Base-by-base conservation (phyloP, 345 rosid genomes). In the Conringia planisiliqua region DNA sequence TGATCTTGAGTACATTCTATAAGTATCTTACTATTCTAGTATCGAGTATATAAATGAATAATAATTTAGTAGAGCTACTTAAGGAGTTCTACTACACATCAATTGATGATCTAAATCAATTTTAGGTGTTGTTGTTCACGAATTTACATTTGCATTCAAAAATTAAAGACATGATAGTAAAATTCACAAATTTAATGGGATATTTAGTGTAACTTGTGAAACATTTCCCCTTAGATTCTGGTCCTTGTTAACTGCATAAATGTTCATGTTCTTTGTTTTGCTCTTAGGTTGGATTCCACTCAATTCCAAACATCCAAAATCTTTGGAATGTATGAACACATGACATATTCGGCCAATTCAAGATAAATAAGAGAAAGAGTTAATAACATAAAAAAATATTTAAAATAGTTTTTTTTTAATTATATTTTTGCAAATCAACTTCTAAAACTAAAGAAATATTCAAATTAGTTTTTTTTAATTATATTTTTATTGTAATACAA, bases 211-310 rank as follows among this genome's bases (percentile, higher is more conserved):
- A 29, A 50, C 55, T 59, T 75, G 67, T 60, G 68, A 75, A 47
- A 75, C 63, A 75, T 48, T 48, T 48, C 30, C 3, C 69, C 74
- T 30, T 14, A 68, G 38, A 68, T 48, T 50, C 2, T 50, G 68
- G 68, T 26, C 67, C 73, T 38, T 67, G 67, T 58, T 38, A 47
- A 27, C 6, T 18, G 62, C 44, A 47, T 18, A 26, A 33, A 1
- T 74, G 72, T 44, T 57, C 59, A 66, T 74, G 50, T 55, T 65
- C 78, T 73, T 65, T 65, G 44, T 52, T 29, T 73, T 63, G 63
- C 46, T 56, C 55, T 5, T 63, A 40, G 46, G 44, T 73, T 62
- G 59, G 70, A 30, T 27, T 39, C 70, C 54, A 52, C 9, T 51
- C 33, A 39, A 6, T 24, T 33, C 3, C 12, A 12, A 61, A 61